phyloP scores from a whole-genome alignment of 2,329 filamentous ascomycete genomes.

The Nemania sp. region DNA sequence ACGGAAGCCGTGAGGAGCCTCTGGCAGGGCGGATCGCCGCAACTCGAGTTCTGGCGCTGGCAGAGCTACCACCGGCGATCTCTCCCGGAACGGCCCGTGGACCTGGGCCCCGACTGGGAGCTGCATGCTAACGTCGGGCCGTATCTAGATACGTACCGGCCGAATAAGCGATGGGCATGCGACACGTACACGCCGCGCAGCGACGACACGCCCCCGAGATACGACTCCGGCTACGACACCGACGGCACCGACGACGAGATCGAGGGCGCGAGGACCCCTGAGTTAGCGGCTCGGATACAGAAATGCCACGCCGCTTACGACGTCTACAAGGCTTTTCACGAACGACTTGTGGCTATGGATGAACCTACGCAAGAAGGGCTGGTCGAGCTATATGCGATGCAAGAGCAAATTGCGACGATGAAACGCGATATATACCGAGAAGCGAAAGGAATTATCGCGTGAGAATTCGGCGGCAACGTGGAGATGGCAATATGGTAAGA shows the following conservation, averaged over 20 bases:
- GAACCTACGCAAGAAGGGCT: neutral
- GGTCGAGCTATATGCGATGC: slow-evolving; percentile 14
- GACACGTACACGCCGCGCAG: slow-evolving; percentile 9
- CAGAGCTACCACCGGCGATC: neutral
- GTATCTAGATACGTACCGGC: slow-evolving; percentile 24
- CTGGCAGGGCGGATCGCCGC: neutral
- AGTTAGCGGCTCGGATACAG: neutral
- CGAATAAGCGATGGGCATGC: neutral
- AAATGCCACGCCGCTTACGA: slow-evolving; percentile 10
- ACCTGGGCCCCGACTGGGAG: slow-evolving; percentile 17
- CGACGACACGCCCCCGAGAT: too few relatives aligned
- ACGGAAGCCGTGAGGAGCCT: slow-evolving; percentile 2
- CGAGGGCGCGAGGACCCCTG: slow-evolving; percentile 1
- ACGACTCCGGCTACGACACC: too few relatives aligned
- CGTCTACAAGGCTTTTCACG: slow-evolving; percentile 6
- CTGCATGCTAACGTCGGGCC: slow-evolving; percentile 24
- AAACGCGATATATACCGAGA: slow-evolving; percentile 21
- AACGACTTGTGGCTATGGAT: slow-evolving; percentile 2
- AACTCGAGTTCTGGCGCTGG: slow-evolving; percentile 23
- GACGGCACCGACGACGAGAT: neutral
- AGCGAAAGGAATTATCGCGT: slow-evolving; percentile 3
- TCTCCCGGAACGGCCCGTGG: neutral
- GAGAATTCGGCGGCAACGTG: neutral
- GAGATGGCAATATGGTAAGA: too few relatives aligned
- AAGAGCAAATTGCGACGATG: slow-evolving; percentile 20